Evolutionary conservation across 257 asterid genomes (phyloP).

Genomic region (Henckelia pumila): DNA sequence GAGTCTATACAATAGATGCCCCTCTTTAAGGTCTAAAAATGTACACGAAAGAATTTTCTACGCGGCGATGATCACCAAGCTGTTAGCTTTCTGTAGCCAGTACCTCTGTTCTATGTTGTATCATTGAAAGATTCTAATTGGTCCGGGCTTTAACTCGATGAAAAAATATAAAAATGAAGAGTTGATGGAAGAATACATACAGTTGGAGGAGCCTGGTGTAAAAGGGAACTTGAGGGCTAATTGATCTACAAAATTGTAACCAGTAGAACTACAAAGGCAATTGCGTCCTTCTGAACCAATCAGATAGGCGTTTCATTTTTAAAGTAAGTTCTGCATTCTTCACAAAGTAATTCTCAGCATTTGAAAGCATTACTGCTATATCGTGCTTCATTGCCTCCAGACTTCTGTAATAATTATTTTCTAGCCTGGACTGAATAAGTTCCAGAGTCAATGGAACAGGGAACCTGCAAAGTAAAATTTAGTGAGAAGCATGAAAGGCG

Average conservation of each 20-base stretch:
- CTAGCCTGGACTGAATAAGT: constrained; percentile 62
- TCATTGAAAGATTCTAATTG: background rate
- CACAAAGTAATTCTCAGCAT: constrained; percentile 58
- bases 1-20: constrained; percentile 11
- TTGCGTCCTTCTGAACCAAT: constrained; percentile 61
- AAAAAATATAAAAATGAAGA: constrained; percentile 19
- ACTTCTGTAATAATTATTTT: constrained; percentile 81
- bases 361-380: constrained; percentile 64
- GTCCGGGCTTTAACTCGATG: background rate
- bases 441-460: constrained; percentile 86
- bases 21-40: constrained; percentile 20
- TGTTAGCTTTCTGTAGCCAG: constrained; percentile 25
- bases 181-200: constrained; percentile 25
- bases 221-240: constrained; percentile 24
- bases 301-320: constrained; percentile 63
- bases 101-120: constrained; percentile 24
- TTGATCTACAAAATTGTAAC: constrained; percentile 68
- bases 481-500: constrained; percentile 9
- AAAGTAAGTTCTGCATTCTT: constrained; percentile 50
- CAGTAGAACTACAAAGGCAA: constrained; percentile 42
- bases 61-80: constrained; percentile 28
- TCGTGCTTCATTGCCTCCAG: constrained; percentile 83
- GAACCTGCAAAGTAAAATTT: constrained; percentile 51
- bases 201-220: constrained; percentile 23
- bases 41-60: constrained; percentile 37